Conservation (phyloP, 768 basidiomycete species). For the Gyrodon lividus region DNA sequence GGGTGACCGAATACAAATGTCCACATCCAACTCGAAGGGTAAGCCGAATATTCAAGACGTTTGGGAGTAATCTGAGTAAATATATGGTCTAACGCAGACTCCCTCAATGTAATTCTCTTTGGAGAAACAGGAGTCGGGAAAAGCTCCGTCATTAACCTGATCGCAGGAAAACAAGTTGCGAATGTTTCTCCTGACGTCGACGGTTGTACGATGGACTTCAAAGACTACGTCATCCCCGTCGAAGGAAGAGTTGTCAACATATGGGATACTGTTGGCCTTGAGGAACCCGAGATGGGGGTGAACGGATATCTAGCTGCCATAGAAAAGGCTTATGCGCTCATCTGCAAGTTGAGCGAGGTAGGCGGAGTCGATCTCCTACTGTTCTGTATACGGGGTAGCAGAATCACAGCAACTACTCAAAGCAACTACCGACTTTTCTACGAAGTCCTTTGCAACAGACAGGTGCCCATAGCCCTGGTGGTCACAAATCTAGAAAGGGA, state of each 20-base stretch:
- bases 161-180: slow-evolving; percentile 31
- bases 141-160: slow-evolving; percentile 45
- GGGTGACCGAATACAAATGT: slow-evolving; percentile 18
- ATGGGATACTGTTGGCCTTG: slow-evolving; percentile 33
- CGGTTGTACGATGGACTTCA: slow-evolving; percentile 35
- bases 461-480: slow-evolving; percentile 41
- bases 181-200: slow-evolving; percentile 31
- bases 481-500: slow-evolving; percentile 42
- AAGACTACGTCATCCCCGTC: slow-evolving; percentile 21
- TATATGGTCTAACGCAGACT: not conserved
- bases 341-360: slow-evolving; percentile 21
- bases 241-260: slow-evolving; percentile 13
- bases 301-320: slow-evolving; percentile 28
- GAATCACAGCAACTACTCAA: too few relatives aligned
- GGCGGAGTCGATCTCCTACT: slow-evolving; percentile 36
- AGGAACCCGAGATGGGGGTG: slow-evolving; percentile 29
- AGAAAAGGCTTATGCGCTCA: slow-evolving; percentile 28
- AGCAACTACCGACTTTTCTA: slow-evolving; percentile 41
- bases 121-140: slow-evolving; percentile 38
- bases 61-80: not conserved
- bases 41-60: slow-evolving; percentile 2
- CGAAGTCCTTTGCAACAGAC: slow-evolving; percentile 37
- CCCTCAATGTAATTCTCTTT: slow-evolving; percentile 31
- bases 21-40: slow-evolving; percentile 21
- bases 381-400: slow-evolving; percentile 37